Evolutionary conservation across 495 filamentous ascomycete species (phyloP).

Genomic region (Astrothelium macrocarpum): DNA sequence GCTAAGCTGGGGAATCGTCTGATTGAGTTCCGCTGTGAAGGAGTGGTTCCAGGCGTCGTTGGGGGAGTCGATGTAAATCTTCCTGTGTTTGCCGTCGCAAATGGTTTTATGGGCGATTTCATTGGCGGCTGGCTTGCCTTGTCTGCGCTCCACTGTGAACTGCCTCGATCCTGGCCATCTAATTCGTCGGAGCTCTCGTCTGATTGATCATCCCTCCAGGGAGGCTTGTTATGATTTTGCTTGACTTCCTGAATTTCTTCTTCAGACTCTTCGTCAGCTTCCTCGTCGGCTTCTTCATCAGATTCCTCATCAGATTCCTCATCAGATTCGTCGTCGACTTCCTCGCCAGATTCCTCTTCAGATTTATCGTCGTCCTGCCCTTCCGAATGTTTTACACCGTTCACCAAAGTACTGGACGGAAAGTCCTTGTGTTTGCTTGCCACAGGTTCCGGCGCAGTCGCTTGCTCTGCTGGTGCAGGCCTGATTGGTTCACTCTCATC

Average conservation of each 20-base stretch:
- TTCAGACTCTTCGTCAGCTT: not conserved
- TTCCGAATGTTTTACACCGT: not conserved
- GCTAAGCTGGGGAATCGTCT: conserved; percentile 1
- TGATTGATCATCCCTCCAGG: not conserved
- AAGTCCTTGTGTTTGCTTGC: not conserved
- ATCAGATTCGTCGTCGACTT: not conserved
- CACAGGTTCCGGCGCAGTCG: not conserved
- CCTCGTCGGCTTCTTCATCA: not conserved
- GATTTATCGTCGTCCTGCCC: not conserved
- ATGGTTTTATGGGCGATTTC: not conserved
- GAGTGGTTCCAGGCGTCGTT: not conserved
- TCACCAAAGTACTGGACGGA: not conserved
- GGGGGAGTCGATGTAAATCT: not conserved
- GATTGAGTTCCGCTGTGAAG: not conserved
- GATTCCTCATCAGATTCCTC: not conserved
- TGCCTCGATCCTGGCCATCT: not conserved
- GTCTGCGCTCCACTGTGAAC: not conserved
- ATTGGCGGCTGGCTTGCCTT: not conserved
- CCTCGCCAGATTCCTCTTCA: not conserved
- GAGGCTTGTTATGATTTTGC: not conserved
- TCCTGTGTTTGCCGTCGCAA: not conserved
- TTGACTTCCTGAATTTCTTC: not conserved
- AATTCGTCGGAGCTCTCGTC: not conserved
- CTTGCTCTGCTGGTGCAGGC: not conserved
- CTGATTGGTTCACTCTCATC: not conserved